Conservation (phyloP, 768 basidiomycete genomes). For the Boletus huronensis region DNA sequence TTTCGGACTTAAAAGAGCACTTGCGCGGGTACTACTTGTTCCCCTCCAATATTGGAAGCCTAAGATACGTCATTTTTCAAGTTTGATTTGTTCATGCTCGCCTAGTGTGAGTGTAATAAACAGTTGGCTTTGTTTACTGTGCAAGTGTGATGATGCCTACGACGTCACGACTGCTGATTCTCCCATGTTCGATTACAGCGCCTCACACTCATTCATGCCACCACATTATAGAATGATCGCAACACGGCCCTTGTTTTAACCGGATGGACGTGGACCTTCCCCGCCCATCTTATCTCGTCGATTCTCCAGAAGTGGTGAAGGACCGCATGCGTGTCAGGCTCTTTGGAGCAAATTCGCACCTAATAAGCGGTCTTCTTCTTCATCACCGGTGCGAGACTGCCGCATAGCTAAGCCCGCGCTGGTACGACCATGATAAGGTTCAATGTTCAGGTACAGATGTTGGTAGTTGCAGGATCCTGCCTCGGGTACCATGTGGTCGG, state of each 20-base stretch:
- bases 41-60: not conserved
- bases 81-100: not conserved
- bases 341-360: not conserved
- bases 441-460: no score
- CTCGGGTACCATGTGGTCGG: no score
- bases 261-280: not conserved
- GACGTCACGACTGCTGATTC: not conserved
- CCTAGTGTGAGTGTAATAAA: not conserved
- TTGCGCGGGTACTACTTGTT: not conserved
- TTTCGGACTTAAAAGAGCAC: not conserved
- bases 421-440: not conserved
- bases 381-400: not conserved
- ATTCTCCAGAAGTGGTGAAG: not conserved
- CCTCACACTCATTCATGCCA: no score
- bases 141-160: no score
- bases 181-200: not conserved
- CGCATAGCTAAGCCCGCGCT: not conserved
- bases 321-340: not conserved
- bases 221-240: no score
- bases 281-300: no score
- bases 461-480: no score
- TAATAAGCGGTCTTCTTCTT: not conserved
- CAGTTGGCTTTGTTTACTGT: not conserved
- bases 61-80: not conserved
- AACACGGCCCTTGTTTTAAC: not conserved